Evolutionary conservation across 2,329 filamentous ascomycete species (phyloP), one percentile per base, ranked within the genome.

Genomic region (Neofusicoccum ribis): DNA sequence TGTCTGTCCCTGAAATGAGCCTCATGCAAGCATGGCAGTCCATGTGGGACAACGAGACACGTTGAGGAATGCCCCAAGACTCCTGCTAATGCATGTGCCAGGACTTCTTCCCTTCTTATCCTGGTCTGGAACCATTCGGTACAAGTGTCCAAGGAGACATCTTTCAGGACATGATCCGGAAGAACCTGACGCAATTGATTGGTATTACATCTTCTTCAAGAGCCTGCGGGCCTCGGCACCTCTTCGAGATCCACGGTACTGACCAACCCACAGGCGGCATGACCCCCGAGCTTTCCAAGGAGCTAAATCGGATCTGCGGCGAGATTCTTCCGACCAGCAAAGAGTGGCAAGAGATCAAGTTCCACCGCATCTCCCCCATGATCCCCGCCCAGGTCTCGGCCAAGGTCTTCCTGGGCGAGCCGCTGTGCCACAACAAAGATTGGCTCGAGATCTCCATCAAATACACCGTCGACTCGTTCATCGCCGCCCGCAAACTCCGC

Each of bases 401-500:
- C 36, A 41, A 31, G 8, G 52, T 56, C 39, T 78, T 82, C 58
- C 73, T 78, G 34, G 79, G 80, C 20, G 70, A 75, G 5, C 66
- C 68, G 3, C 68, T 80, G 7, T 77, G 75, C 59, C 72, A 72
- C 27, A 78, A 81, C 63, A 69, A 76, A 64, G 69, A 75, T 62
- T 82, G 80, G 79, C 69, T 80, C n/a, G 64, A 72, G 0, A 71
- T 74, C 2, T 69, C 73, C 34, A 74, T 71, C 14, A 65, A 71
- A 23, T 80, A 79, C 69, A 76, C 76, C 0, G 69, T 75, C 37
- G 75, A 79, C 60, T 66, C 77, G 0, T 76, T 78, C 36, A 67
- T 73, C 1, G 77, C 73, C 5, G 66, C 75, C 31, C 52, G 73
- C 23, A 63, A 75, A 4, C 70, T 80, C 4, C 76, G 76, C 43